Evolutionary conservation across 768 basidiomycete species (phyloP).

Genomic region (Auricularia cornea): DNA sequence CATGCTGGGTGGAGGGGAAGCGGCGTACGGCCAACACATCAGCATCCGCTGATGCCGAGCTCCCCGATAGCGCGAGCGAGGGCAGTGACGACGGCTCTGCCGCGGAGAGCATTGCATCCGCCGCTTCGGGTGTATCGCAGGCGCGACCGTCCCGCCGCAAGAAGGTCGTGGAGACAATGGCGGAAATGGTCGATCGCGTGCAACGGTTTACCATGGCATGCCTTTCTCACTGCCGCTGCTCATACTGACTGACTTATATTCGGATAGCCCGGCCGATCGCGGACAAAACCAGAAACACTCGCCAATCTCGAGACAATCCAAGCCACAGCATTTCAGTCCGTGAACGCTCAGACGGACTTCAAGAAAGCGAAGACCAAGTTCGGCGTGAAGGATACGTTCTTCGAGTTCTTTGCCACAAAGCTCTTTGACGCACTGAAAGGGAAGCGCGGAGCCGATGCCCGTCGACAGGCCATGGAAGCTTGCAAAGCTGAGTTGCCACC

Average conservation of each 20-base stretch:
- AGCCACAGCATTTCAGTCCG: not conserved
- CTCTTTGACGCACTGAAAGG: not conserved
- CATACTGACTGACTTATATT: not conserved
- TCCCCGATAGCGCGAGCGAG: not conserved
- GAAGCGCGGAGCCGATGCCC: not conserved
- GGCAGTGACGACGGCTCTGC: not conserved
- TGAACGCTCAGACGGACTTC: not conserved
- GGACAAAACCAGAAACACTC: not conserved
- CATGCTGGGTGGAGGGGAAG: constrained; percentile 9
- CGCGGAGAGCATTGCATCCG: not conserved
- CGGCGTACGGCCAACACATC: not conserved
- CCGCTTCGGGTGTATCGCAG: not conserved
- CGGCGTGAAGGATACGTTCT: not conserved
- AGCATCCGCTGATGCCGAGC: too few species aligned
- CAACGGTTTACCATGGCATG: not conserved
- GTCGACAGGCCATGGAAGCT: not conserved
- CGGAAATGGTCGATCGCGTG: not conserved
- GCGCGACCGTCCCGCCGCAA: not conserved
- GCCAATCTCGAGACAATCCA: not conserved
- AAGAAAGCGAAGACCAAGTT: not conserved
- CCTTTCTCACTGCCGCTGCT: not conserved
- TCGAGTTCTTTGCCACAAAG: not conserved
- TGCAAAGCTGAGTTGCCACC: not conserved
- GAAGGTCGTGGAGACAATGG: not conserved
- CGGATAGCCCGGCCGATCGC: not conserved